Conservation (phyloP, 192 early-diverging fungal species). For the Diversispora epigaea region DNA sequence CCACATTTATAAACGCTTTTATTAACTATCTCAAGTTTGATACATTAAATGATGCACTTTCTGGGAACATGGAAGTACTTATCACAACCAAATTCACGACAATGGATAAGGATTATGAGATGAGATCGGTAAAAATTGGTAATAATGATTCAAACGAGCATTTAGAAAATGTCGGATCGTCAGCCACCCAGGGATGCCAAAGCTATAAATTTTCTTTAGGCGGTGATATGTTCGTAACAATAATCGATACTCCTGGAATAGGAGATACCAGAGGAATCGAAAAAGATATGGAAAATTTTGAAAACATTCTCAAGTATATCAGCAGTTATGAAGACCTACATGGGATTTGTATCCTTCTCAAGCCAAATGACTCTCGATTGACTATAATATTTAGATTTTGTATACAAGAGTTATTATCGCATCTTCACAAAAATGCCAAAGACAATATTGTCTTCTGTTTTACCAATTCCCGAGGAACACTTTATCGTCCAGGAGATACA, state of each 20-base stretch:
- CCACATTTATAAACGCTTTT: conserved; percentile 40
- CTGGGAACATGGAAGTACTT: conserved; percentile 20
- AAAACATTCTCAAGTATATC: conserved; percentile 33
- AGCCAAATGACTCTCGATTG: conserved; percentile 31
- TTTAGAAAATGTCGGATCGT: conserved; percentile 12
- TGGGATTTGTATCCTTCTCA: conserved; percentile 35
- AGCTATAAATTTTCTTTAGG: conserved; percentile 34
- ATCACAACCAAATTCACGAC: conserved; percentile 34
- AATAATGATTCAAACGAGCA: conserved; percentile 35
- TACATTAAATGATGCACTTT: conserved; percentile 31
- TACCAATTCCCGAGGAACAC: conserved; percentile 33
- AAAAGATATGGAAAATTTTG: conserved; percentile 35
- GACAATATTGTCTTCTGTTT: conserved; percentile 40
- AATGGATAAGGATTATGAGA: conserved; percentile 16
- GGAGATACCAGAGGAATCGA: conserved; percentile 36
- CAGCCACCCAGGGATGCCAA: conserved; percentile 28
- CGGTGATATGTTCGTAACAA: conserved; percentile 28
- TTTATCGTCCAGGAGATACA: conserved; percentile 38
- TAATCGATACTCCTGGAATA: conserved; percentile 38
- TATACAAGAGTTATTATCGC: conserved; percentile 32
- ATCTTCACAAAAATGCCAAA: conserved; percentile 32
- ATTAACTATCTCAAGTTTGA: conserved; percentile 37
- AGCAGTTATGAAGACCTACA: conserved; percentile 30
- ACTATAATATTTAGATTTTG: conserved; percentile 35
- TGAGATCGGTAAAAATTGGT: conserved; percentile 26